A percentile compares a stretch with the other conserved stretches of the same genome.
Evolutionary conservation across 192 early-diverging fungal genomes (phyloP).

Genomic region (Rhizophlyctis rosea): DNA sequence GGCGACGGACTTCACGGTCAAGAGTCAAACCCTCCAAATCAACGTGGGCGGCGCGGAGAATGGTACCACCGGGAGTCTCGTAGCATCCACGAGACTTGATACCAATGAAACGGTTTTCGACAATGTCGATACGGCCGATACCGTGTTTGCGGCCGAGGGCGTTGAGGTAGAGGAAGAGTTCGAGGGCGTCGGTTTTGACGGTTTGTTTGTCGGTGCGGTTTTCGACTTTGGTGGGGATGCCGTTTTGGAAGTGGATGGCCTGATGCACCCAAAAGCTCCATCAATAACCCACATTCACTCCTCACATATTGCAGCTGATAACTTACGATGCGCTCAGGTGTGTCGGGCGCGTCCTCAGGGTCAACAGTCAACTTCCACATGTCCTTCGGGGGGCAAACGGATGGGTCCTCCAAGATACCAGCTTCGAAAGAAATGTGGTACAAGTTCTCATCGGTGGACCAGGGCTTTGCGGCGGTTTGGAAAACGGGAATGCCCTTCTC

Average conservation of each 20-base stretch:
- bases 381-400: conserved; percentile 91
- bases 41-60: conserved; percentile 90
- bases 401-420: conserved; percentile 96
- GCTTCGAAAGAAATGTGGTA: conserved; percentile 99
- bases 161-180: conserved; percentile 95
- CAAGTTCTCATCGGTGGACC: conserved; percentile 99
- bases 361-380: conserved; percentile 99
- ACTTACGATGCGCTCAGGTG: conserved; percentile 83
- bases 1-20: conserved; percentile 92
- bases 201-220: conserved; percentile 72
- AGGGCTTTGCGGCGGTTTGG: conserved; percentile 95
- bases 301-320: too few species aligned
- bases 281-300: too few species aligned
- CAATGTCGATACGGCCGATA: conserved; percentile 97
- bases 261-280: too few species aligned
- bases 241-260: conserved; percentile 82
- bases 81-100: conserved; percentile 99
- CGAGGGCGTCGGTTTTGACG: conserved; percentile 63
- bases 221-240: conserved; percentile 84
- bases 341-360: conserved; percentile 95
- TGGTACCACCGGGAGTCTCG: conserved; percentile 97
- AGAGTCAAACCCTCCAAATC: conserved; percentile 94
- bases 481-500: conserved; percentile 88
- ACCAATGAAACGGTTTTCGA: conserved; percentile 98
- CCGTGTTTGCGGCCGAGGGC: conserved; percentile 93